Percentiles rank a stretch among this genome's conserved stretches.
These are phyloP conservation scores for Aspergillus terreus DNA, from an alignment of 2,329 filamentous ascomycete genomes.

Conservation along the genomic window DNA sequence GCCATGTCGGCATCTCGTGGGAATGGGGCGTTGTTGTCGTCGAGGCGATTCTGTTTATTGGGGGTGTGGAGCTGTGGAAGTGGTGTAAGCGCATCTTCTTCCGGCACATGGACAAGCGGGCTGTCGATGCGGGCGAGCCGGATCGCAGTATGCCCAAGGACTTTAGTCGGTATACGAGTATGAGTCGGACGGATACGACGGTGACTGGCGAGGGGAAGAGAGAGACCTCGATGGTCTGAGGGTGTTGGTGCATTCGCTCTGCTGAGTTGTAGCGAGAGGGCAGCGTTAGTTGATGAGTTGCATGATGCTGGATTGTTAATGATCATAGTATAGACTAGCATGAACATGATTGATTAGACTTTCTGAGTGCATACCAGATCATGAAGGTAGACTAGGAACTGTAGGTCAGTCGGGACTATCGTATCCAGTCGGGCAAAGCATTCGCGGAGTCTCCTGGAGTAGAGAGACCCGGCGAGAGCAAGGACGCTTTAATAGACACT, in stretches of 20 bases:
- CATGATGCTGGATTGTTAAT: too few relatives aligned
- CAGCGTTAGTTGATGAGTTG: too few relatives aligned
- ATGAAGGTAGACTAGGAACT: too few relatives aligned
- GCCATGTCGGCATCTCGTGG: slow-evolving; percentile 63
- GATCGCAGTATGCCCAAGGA: slow-evolving; percentile 14
- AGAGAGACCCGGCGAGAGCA: too few relatives aligned
- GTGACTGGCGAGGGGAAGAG: slow-evolving; percentile 22
- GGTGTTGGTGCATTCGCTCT: too few relatives aligned
- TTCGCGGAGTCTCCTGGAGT: too few relatives aligned
- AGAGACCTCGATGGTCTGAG: slow-evolving; percentile 27
- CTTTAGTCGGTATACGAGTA: slow-evolving; percentile 32
- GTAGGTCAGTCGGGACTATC: too few relatives aligned
- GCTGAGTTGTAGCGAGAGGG: too few relatives aligned
- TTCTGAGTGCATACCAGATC: too few relatives aligned
- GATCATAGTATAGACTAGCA: too few relatives aligned
- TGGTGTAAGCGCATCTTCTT: slow-evolving; percentile 60
- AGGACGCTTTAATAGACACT: slow-evolving; percentile 6
- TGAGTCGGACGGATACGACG: slow-evolving; percentile 30
- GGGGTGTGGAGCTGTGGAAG: slow-evolving; percentile 64
- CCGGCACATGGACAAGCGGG: slow-evolving; percentile 26
- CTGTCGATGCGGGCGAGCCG: neutral
- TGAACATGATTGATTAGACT: too few relatives aligned
- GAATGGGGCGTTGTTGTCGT: slow-evolving; percentile 68
- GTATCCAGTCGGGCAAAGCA: too few relatives aligned
- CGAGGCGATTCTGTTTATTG: slow-evolving; percentile 58